phyloP scores from a whole-genome alignment of 176 grass and related monocot species.

The Oropetium thomaeum region DNA sequence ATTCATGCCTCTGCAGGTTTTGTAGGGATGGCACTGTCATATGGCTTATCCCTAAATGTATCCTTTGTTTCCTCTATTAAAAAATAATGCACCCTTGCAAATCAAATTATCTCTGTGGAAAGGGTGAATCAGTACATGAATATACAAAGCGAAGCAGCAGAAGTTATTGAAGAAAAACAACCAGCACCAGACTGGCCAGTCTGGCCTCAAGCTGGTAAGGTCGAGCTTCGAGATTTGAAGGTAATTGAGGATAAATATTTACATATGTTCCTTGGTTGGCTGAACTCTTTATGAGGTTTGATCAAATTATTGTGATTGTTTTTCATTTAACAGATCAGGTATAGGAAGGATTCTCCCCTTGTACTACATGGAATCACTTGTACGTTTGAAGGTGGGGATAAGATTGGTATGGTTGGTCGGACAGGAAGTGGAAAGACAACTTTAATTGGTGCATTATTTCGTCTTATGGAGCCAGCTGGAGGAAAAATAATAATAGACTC shows the following conservation, averaged over 20 bases:
- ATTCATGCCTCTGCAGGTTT: conserved; percentile 52
- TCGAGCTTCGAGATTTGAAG: conserved; percentile 79
- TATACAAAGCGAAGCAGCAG: conserved; percentile 66
- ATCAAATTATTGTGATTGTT: conserved; percentile 10
- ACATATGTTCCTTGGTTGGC: not conserved
- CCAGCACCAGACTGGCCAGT: conserved; percentile 65
- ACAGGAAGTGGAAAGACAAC: conserved; percentile 97
- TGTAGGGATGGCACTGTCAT: conserved; percentile 92
- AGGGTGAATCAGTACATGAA: conserved; percentile 91
- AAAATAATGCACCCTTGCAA: conserved; percentile 81
- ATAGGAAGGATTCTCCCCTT: conserved; percentile 66
- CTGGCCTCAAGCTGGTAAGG: conserved; percentile 72
- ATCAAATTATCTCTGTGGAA: conserved; percentile 88
- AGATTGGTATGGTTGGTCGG: conserved; percentile 89
- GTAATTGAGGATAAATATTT: conserved; percentile 32
- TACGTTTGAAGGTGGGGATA: conserved; percentile 73
- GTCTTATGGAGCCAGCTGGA: conserved; percentile 87
- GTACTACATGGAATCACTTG: conserved; percentile 80
- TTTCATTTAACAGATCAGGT: conserved; percentile 71
- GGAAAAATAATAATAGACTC: conserved; percentile 74
- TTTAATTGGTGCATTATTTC: conserved; percentile 82
- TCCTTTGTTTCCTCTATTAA: conserved; percentile 77
- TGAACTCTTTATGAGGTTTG: not conserved
- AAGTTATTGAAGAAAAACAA: conserved; percentile 59
- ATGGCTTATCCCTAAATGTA: conserved; percentile 85